Evolutionary conservation across 1,284 basidiomycete genomes (phyloP).

Genomic region (Wolfiporia cocos): DNA sequence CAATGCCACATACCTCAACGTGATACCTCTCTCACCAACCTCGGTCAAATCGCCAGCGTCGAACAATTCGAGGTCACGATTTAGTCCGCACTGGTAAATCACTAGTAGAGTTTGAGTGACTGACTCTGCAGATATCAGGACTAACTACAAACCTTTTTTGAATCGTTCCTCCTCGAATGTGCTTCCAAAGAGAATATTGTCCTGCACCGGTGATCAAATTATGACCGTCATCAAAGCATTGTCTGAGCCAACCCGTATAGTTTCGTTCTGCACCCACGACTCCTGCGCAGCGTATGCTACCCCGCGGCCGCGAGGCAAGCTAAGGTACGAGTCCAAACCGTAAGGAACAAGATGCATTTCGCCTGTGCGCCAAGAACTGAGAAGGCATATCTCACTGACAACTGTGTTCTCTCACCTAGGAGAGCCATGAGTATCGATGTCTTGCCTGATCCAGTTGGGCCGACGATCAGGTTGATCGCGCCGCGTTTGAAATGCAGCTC

Average conservation of each 20-base stretch:
- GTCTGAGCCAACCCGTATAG: constrained; percentile 29
- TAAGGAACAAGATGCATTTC: constrained; percentile 57
- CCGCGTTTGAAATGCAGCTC: constrained; percentile 54
- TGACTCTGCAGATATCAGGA: not conserved
- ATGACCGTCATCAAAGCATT: not conserved
- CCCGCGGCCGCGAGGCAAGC: constrained; percentile 59
- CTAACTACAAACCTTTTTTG: constrained; percentile 30
- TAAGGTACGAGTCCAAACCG: constrained; percentile 53
- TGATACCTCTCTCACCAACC: constrained; percentile 59
- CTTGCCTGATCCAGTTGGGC: constrained; percentile 52
- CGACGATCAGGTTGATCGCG: constrained; percentile 57
- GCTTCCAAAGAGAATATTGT: constrained; percentile 40
- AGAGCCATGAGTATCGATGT: constrained; percentile 50
- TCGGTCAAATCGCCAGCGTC: constrained; percentile 73
- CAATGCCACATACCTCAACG: constrained; percentile 33
- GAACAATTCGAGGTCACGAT: constrained; percentile 58
- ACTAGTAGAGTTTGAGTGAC: constrained; percentile 35
- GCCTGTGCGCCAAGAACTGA: constrained; percentile 26
- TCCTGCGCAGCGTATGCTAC: constrained; percentile 76
- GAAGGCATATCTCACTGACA: constrained; percentile 14
- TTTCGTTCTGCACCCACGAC: constrained; percentile 65
- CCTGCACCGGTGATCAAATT: constrained; percentile 18
- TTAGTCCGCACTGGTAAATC: constrained; percentile 56
- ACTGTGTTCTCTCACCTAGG: constrained; percentile 30
- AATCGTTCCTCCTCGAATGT: constrained; percentile 37